These are phyloP conservation scores for Pythium rishiriense DNA, from an alignment of 352 stramenopile species.

Conservation along the genomic window DNA sequence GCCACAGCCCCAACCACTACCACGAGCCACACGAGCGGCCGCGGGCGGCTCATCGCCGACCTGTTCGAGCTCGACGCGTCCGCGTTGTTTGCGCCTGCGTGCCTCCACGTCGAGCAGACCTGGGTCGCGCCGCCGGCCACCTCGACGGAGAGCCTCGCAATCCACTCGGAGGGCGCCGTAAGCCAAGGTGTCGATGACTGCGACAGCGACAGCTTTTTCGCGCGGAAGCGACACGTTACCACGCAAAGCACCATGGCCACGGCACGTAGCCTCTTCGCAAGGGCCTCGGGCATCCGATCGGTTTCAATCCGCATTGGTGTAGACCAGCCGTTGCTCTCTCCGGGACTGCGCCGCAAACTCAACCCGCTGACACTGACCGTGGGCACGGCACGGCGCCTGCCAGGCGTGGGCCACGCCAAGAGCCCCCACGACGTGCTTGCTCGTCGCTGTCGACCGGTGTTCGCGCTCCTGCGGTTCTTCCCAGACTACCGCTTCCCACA, in stretches of 20 bases:
- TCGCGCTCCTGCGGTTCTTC: constrained; percentile 58
- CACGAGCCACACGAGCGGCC: constrained; percentile 33
- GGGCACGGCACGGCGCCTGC: constrained; percentile 40
- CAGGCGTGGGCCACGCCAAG: constrained; percentile 41
- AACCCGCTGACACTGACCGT: constrained; percentile 75
- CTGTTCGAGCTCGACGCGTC: constrained; percentile 69
- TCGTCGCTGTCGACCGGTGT: constrained; percentile 55
- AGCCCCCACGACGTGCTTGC: constrained; percentile 40
- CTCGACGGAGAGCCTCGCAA: background rate
- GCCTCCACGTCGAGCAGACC: constrained; percentile 44
- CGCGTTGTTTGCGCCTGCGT: constrained; percentile 38
- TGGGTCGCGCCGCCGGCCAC: constrained; percentile 23
- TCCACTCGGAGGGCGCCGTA: too few species aligned
- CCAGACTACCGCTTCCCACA: constrained; percentile 25
- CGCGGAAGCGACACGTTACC: background rate
- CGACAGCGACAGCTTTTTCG: constrained; percentile 6
- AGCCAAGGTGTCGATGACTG: constrained; percentile 2
- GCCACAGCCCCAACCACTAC: background rate
- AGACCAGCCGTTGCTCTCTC: constrained; percentile 48
- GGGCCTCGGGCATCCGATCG: constrained; percentile 39
- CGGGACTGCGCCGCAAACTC: constrained; percentile 40
- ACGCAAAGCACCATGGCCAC: background rate
- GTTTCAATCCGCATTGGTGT: constrained; percentile 52
- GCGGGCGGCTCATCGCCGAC: constrained; percentile 35
- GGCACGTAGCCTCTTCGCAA: constrained; percentile 33